phyloP scores from a whole-genome alignment of 495 filamentous ascomycete genomes.

The Penicillium lividum region DNA sequence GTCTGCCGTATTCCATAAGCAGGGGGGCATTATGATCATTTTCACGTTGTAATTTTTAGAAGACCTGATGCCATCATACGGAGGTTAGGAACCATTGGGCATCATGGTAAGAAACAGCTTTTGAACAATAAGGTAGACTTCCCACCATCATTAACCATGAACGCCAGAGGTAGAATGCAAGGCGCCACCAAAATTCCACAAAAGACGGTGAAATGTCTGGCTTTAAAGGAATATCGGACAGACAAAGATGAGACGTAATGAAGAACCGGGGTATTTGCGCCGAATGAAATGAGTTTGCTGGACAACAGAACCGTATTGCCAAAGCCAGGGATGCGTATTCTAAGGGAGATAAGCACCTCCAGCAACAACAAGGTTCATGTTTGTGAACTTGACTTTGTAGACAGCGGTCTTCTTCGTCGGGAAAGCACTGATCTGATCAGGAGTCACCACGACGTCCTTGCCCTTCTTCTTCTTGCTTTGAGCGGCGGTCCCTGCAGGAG shows the following conservation, averaged over 20 bases:
- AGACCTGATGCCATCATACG: background rate
- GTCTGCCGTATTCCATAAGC: too few species aligned
- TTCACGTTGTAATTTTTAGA: background rate
- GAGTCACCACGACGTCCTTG: slow-evolving; percentile 86
- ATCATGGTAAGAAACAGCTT: background rate
- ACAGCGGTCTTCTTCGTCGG: slow-evolving; percentile 95
- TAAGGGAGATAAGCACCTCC: slow-evolving; percentile 78
- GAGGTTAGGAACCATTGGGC: background rate
- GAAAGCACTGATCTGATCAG: slow-evolving; percentile 91
- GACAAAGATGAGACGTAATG: slow-evolving; percentile 2
- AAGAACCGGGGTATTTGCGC: slow-evolving; percentile 34
- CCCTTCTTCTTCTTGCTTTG: slow-evolving; percentile 65
- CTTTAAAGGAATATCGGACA: background rate
- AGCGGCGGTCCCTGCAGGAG: slow-evolving; percentile 41
- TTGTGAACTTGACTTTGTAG: slow-evolving; percentile 88
- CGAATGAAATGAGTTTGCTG: slow-evolving; percentile 12
- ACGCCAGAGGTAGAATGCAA: background rate
- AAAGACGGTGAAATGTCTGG: slow-evolving; percentile 5
- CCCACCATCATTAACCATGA: slow-evolving; percentile 1
- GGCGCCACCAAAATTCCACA: background rate
- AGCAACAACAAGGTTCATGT: slow-evolving; percentile 88
- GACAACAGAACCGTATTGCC: background rate
- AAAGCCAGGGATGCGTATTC: slow-evolving; percentile 2
- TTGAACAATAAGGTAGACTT: background rate
- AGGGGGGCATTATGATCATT: too few species aligned